These are phyloP conservation scores for Clavaria fumosa DNA, from an alignment of 768 basidiomycete genomes.

Conservation along the genomic window DNA sequence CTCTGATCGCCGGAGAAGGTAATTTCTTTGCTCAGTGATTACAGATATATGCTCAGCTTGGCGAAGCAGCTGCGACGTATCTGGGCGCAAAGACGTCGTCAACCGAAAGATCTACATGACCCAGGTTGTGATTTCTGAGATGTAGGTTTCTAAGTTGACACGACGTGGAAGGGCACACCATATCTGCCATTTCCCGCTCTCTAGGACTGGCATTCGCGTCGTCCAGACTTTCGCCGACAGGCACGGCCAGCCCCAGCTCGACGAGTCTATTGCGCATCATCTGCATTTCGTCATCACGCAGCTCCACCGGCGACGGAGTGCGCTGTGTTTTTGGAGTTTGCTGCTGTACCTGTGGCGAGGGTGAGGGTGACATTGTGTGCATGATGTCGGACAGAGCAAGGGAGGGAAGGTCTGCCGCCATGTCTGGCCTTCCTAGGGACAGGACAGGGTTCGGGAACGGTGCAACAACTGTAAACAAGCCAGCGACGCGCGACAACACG, in stretches of 20 bases:
- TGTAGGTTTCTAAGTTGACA: conserved; percentile 4
- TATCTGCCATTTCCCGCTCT: conserved; percentile 39
- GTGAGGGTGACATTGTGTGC: conserved; percentile 37
- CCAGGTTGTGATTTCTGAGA: not conserved
- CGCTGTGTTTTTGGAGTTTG: conserved; percentile 9
- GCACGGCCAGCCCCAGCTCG: conserved; percentile 33
- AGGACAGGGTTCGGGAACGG: no score
- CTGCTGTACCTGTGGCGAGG: conserved; percentile 15
- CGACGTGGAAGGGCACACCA: conserved; percentile 28
- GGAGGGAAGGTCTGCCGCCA: conserved; percentile 13
- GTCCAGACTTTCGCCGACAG: conserved; percentile 14
- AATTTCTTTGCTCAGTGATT: conserved; percentile 42
- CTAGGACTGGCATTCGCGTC: conserved; percentile 16
- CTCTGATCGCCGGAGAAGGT: conserved; percentile 32
- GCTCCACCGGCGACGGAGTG: conserved; percentile 16
- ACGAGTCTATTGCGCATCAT: conserved; percentile 31
- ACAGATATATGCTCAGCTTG: conserved; percentile 50
- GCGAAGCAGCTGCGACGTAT: conserved; percentile 30
- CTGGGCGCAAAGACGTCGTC: conserved; percentile 21
- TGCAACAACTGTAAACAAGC: no score
- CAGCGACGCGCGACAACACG: no score
- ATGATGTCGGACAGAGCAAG: conserved; percentile 43
- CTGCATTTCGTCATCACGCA: conserved; percentile 31
- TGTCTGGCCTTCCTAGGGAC: no score
- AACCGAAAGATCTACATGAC: conserved; percentile 32